Evolutionary conservation across 352 stramenopile species (phyloP), one percentile per base, ranked within the genome.

Genomic region (Phytopythium litorale): DNA sequence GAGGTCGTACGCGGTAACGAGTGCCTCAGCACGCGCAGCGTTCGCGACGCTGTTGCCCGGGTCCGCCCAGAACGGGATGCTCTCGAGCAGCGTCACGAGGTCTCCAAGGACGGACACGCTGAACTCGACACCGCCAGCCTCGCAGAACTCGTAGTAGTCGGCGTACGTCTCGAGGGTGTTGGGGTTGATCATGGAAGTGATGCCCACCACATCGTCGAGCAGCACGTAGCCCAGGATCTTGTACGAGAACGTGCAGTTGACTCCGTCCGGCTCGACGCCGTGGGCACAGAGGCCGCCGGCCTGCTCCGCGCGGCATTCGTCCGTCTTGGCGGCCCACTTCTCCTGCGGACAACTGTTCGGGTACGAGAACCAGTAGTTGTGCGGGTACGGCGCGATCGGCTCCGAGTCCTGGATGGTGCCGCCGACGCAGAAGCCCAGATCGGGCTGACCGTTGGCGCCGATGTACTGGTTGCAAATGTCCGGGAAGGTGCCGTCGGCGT

Each of bases 281-380:
- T 76, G 28, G 12, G 71, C 42, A 30, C 81, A 90, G 37, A 88
- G 52, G 3, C 81, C 81, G 43, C 75, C 75, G 0, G 67, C 40
- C 56, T 79, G 76, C 19, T 75, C 50, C 1, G 38, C 49, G 19
- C 79, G 75, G 60, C 73, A 89, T 16, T 56, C 53, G 1, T 56
- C 61, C 0, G 72, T 87, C 67, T 88, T 92, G 33, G 65, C 55
- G 15, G 21, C 52, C 76, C 72, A 89, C 15, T 58, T 56, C 40
- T 66, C 54, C 40, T 70, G 63, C 9, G 76, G 78, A 43, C 81
- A 94, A 28, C 66, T 87, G 60, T 91, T 92, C 3, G 84, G 84
- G 71, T 87, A 93, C 13, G 86, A 95, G 64, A 85, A 92, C 86
- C 84, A 93, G 65, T 82, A 86, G 57, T 84, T 89, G 70, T 85